Conservation (phyloP, 1,284 basidiomycete genomes). For the Ganoderma sp. region DNA sequence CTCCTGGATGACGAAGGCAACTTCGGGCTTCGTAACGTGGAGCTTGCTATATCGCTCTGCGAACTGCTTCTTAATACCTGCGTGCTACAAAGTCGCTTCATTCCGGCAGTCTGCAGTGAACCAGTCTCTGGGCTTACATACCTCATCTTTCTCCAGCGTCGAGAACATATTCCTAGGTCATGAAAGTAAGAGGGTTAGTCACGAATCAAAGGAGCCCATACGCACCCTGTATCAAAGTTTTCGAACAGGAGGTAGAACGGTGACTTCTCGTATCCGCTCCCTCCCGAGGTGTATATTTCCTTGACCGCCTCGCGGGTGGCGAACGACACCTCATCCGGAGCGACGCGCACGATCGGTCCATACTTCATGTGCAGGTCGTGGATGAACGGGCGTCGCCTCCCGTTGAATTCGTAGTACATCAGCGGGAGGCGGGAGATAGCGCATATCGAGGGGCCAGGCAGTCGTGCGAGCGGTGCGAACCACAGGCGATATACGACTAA, state of each 20-base stretch:
- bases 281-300: slow-evolving; percentile 36
- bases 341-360: slow-evolving; percentile 38
- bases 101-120: neutral
- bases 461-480: slow-evolving; percentile 32
- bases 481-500: slow-evolving; percentile 27
- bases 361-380: slow-evolving; percentile 36
- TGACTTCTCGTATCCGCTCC: slow-evolving; percentile 37
- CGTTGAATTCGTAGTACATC: slow-evolving; percentile 34
- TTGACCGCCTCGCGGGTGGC: slow-evolving; percentile 35
- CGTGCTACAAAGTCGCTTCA: slow-evolving; percentile 28
- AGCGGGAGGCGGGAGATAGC: slow-evolving; percentile 34
- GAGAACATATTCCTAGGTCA: slow-evolving; percentile 36
- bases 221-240: slow-evolving; percentile 31
- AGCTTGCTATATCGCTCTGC: slow-evolving; percentile 35
- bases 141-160: slow-evolving; percentile 29
- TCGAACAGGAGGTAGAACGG: slow-evolving; percentile 33
- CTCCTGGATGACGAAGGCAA: slow-evolving; percentile 28
- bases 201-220: too few relatives aligned
- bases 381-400: slow-evolving; percentile 29
- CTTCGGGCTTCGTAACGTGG: slow-evolving; percentile 31
- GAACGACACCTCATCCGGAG: slow-evolving; percentile 39
- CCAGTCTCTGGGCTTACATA: slow-evolving; percentile 3
- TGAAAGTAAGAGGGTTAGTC: too few relatives aligned
- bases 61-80: slow-evolving; percentile 33
- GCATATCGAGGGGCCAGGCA: slow-evolving; percentile 36